Conservation (phyloP, 179 eudicot genomes). For the Silene coronaria region DNA sequence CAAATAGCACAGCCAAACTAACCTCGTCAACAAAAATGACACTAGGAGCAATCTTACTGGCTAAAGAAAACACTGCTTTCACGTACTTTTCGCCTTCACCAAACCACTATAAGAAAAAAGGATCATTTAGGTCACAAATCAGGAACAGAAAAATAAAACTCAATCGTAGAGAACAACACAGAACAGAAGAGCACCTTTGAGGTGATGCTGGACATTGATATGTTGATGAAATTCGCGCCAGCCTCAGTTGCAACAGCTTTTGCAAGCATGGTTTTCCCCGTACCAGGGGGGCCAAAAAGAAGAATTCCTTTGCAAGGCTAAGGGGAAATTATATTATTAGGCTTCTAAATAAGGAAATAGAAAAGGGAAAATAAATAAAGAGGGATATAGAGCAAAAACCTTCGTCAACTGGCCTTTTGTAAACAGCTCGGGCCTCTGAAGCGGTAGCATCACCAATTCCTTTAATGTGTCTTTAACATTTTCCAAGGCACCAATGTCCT, state of each 20-base stretch:
- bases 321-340: conserved; percentile 11
- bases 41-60: conserved; percentile 90
- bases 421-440: conserved; percentile 89
- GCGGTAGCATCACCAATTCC: conserved; percentile 88
- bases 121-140: no score
- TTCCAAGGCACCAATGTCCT: conserved; percentile 85
- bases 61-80: conserved; percentile 84
- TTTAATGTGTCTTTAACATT: conserved; percentile 77
- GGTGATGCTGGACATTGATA: conserved; percentile 88
- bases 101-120: conserved; percentile 61
- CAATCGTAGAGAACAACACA: not conserved
- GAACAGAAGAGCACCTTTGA: conserved; percentile 49
- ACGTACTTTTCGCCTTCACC: conserved; percentile 98
- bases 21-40: conserved; percentile 97
- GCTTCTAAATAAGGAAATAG: not conserved
- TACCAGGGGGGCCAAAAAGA: conserved; percentile 93
- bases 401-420: conserved; percentile 80
- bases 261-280: conserved; percentile 97
- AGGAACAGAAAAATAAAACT: not conserved
- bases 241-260: conserved; percentile 98
- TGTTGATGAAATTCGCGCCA: conserved; percentile 92
- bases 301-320: conserved; percentile 96
- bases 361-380: not conserved
- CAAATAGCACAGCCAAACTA: no score
- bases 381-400: conserved; percentile 34